Base-by-base conservation (phyloP, 495 filamentous ascomycete species). In the Penicillium cosmopolitanum region DNA sequence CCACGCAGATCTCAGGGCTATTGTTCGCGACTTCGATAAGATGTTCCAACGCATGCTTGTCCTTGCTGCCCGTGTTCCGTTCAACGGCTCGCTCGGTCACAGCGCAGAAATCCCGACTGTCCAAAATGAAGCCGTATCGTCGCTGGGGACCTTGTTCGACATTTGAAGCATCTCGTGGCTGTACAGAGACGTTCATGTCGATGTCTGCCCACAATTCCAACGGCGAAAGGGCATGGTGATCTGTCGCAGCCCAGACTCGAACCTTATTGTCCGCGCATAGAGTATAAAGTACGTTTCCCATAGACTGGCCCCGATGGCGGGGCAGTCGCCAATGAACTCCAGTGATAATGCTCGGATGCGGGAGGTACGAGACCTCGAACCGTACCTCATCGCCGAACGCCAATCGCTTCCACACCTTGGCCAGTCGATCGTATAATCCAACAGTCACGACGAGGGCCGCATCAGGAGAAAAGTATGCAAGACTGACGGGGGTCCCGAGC, bases 271-370 rank as follows among this genome's bases (percentile, higher is more conserved):
- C 96, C n/a, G 82, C 84, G 66, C 92, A 96, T 56, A 95, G 85
- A 0, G 96, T 96, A 68, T 95, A 98, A n/a, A 99, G 81, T 3
- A 96, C 89, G 73, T 96, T 93, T 40, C 94, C 92, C 42, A 89
- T 84, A 6, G 85, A 87, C 67, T 96, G 90, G 25, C 91, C 91
- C 34, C 82, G 77, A 67, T 93, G 85, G 50, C 82, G 83, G 3
- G 91, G 89, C 53, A 81, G 80, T 33, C 92, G 85, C 95, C 95
- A 99, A 64, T 95, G 88, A 60, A 97, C 78, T 55, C 82, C 85
- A 9, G 90, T 96, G 31, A 99, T 85, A 0, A 88, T 76, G 50
- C 82, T 77, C 2, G 92, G 93, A 73, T 99, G 95, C 12, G 87
- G 77, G 1, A 99, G 84, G 73, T 99, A 99, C 5, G 86, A 85